A percentile compares a stretch with the other conserved stretches of the same genome.
These are phyloP conservation scores for Coemansia sp. DNA, from an alignment of 371 early-diverging fungal species.

Conservation along the genomic window DNA sequence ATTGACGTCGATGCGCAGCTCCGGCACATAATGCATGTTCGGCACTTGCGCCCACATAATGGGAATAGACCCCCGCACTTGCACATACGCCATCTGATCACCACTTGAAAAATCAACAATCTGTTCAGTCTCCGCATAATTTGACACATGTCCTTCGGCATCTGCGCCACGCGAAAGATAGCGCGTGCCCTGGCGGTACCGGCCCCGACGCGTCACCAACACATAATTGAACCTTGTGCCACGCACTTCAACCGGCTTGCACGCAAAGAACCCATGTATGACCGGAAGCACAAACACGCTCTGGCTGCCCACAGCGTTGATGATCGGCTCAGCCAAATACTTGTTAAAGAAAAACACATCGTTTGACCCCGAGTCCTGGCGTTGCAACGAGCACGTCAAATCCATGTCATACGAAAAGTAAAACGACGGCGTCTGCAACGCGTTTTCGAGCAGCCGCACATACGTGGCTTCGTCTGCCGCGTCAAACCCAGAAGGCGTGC, in stretches of 20 bases:
- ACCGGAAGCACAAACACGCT: constrained; percentile 83
- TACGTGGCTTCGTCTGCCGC: constrained; percentile 73
- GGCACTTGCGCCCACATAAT: constrained; percentile 93
- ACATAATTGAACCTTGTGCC: constrained; percentile 66
- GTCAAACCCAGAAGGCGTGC: constrained; percentile 56
- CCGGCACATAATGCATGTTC: constrained; percentile 90
- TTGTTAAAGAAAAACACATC: constrained; percentile 91
- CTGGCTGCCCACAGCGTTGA: constrained; percentile 35
- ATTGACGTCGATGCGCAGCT: constrained; percentile 60
- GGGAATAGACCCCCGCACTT: constrained; percentile 98
- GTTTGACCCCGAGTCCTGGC: constrained; percentile 71
- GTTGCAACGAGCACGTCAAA: constrained; percentile 80
- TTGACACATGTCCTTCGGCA: constrained; percentile 89
- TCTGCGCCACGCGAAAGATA: constrained; percentile 96
- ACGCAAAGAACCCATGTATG: constrained; percentile 68
- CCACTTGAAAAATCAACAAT: constrained; percentile 62
- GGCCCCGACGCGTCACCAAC: constrained; percentile 80
- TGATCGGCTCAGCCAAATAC: constrained; percentile 62
- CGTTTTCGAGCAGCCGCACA: constrained; percentile 65
- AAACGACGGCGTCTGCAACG: constrained; percentile 68
- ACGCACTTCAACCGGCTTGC: constrained; percentile 56
- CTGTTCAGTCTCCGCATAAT: constrained; percentile 99
- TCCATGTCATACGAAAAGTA: constrained; percentile 87
- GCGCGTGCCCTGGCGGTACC: constrained; percentile 77
- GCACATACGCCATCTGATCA: constrained; percentile 69